A percentile compares a stretch with the other conserved stretches of the same genome.
Evolutionary conservation across 2,329 filamentous ascomycete genomes (phyloP).

Genomic region (Aspergillus niger): DNA sequence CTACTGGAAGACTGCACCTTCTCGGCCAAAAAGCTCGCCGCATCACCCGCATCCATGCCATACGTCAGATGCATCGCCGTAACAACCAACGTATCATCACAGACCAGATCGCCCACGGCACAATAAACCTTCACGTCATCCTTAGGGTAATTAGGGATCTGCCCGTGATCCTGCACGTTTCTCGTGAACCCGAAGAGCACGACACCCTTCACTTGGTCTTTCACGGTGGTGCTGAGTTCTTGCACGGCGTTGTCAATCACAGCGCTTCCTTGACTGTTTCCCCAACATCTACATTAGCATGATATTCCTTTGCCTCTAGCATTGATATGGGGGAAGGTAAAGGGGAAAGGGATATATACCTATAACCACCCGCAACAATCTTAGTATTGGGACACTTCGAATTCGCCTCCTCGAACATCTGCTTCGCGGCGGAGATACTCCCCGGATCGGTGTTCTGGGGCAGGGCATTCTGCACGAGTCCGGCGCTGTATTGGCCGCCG

Average conservation of each 20-base stretch:
- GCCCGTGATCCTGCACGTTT: conserved; percentile 20
- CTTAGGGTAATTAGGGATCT: conserved; percentile 23
- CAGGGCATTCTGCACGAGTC: conserved; percentile 40
- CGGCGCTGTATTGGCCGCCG: conserved; percentile 44
- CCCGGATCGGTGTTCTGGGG: conserved; percentile 39
- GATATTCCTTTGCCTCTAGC: no score
- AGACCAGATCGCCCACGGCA: conserved; percentile 22
- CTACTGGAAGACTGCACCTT: conserved; percentile 6
- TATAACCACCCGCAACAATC: conserved; percentile 49
- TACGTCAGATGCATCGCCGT: conserved; percentile 22
- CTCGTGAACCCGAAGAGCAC: conserved; percentile 45
- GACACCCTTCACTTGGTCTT: conserved; percentile 40
- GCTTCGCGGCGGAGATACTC: conserved; percentile 44
- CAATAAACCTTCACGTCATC: conserved; percentile 23
- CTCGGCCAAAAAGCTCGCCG: conserved; percentile 16
- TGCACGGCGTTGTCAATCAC: conserved; percentile 46
- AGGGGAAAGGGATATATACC: conserved; percentile 29
- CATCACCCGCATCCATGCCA: conserved; percentile 13
- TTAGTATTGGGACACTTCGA: conserved; percentile 48
- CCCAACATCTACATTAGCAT: no score
- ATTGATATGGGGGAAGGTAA: neutral
- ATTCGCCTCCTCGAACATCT: conserved; percentile 44
- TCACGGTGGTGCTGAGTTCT: conserved; percentile 29
- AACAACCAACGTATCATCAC: conserved; percentile 20
- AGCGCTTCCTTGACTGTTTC: conserved; percentile 43